Percentiles rank a stretch among this genome's conserved stretches.
These are phyloP conservation scores for Casuarina cunninghamiana DNA, from an alignment of 306 rosid genomes.

Conservation along the genomic window DNA sequence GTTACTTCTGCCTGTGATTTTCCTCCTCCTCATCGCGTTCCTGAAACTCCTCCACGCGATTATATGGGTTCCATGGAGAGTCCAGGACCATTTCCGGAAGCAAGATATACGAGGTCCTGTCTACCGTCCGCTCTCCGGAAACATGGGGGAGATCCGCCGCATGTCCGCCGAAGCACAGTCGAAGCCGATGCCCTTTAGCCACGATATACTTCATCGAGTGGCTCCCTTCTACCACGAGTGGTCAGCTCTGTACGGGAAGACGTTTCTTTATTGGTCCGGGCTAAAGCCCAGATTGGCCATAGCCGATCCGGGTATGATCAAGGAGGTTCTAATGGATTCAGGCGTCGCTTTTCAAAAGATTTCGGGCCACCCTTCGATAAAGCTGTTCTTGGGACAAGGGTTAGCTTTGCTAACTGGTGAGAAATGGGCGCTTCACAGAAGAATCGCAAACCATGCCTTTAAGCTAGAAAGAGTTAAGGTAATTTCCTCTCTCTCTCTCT, in stretches of 20 bases:
- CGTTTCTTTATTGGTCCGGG: slow-evolving; percentile 55
- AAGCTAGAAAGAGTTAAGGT: slow-evolving; percentile 50
- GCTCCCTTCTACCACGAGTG: slow-evolving; percentile 47
- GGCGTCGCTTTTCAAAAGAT: slow-evolving; percentile 24
- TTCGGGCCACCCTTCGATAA: slow-evolving; percentile 21
- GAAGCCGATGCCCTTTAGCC: slow-evolving; percentile 39
- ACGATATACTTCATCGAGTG: slow-evolving; percentile 36
- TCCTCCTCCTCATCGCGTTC: not conserved
- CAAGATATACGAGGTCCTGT: slow-evolving; percentile 58
- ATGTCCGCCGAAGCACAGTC: slow-evolving; percentile 37
- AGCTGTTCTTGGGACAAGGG: slow-evolving; percentile 46
- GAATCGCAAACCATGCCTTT: slow-evolving; percentile 49
- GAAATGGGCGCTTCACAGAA: slow-evolving; percentile 40
- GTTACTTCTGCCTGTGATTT: slow-evolving; percentile 5
- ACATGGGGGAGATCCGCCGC: slow-evolving; percentile 33
- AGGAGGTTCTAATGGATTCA: slow-evolving; percentile 41
- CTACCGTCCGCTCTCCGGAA: slow-evolving; percentile 49
- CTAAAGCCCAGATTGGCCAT: slow-evolving; percentile 37
- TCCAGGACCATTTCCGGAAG: slow-evolving; percentile 40
- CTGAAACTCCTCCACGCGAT: slow-evolving; percentile 12
- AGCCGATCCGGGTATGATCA: slow-evolving; percentile 51
- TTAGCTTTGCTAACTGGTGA: slow-evolving; percentile 31
- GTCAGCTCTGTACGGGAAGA: slow-evolving; percentile 48
- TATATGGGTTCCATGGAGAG: slow-evolving; percentile 43
- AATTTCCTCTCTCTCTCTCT: not conserved